A percentile compares a stretch with the other conserved stretches of the same genome.
These are phyloP conservation scores for Lactarius trivialis DNA, from an alignment of 768 basidiomycete genomes.

Conservation along the genomic window DNA sequence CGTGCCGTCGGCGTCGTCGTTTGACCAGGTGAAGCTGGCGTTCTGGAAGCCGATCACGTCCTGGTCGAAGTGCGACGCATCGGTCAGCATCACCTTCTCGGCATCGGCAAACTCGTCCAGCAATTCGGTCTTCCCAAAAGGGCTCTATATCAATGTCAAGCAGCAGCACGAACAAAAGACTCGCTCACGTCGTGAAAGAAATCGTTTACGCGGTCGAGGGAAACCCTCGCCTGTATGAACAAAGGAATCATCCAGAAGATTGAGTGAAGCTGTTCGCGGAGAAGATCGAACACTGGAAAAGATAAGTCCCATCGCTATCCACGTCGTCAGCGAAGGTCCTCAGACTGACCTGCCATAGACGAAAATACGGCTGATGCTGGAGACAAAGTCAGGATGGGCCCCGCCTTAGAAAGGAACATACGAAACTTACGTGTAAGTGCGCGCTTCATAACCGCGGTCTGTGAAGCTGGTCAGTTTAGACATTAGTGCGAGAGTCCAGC, in stretches of 20 bases:
- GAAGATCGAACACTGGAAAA: conserved; percentile 35
- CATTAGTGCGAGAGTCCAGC: background rate
- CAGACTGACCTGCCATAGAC: conserved; percentile 23
- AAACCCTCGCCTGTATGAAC: conserved; percentile 33
- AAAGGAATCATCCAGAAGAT: conserved; percentile 26
- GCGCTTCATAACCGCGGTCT: conserved; percentile 32
- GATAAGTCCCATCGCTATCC: background rate
- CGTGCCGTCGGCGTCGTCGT: conserved; percentile 29
- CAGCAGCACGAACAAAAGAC: background rate
- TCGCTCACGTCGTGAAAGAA: conserved; percentile 32
- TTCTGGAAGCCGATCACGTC: conserved; percentile 45
- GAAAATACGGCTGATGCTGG: conserved; percentile 29
- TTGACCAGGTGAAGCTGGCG: conserved; percentile 50
- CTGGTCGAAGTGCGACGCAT: conserved; percentile 19
- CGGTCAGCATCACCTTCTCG: conserved; percentile 18
- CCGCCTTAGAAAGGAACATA: background rate
- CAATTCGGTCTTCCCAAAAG: conserved; percentile 29
- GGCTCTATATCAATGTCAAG: background rate
- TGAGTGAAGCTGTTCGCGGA: conserved; percentile 31
- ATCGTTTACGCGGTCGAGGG: conserved; percentile 34
- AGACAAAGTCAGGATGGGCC: background rate
- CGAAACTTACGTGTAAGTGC: conserved; percentile 28
- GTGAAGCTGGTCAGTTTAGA: background rate
- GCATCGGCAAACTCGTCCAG: conserved; percentile 27
- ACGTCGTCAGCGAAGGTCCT: background rate